phyloP scores from a whole-genome alignment of 2,329 filamentous ascomycete species.

The Karstenula rhodostoma region DNA sequence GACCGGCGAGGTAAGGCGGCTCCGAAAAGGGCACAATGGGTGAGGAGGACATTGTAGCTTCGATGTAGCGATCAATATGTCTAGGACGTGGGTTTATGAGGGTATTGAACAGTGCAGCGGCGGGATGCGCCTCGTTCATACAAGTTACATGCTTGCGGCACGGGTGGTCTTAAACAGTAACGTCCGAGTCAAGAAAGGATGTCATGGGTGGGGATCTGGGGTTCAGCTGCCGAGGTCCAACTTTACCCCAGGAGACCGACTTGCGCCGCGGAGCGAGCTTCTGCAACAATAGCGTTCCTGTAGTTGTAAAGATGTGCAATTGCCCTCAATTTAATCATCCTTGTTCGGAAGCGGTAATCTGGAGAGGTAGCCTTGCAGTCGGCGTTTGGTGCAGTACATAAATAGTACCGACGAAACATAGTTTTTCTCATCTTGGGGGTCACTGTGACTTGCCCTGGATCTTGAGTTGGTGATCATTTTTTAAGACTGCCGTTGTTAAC shows the following conservation, averaged over 20 bases:
- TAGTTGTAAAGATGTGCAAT: too few species aligned
- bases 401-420: too few species aligned
- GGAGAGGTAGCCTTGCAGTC: too few species aligned
- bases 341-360: too few species aligned
- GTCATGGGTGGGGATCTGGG: constrained; percentile 8
- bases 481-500: too few species aligned
- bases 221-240: constrained; percentile 13
- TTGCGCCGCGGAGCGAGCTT: background rate
- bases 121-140: background rate
- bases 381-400: too few species aligned
- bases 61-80: background rate
- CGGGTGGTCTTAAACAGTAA: background rate
- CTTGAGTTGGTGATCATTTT: too few species aligned
- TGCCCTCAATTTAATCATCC: too few species aligned
- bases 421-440: too few species aligned
- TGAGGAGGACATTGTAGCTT: constrained; percentile 36
- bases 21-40: constrained; percentile 72
- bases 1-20: constrained; percentile 73
- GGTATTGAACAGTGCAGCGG: background rate
- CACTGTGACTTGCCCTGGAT: too few species aligned
- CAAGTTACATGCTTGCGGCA: background rate
- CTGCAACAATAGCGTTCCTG: too few species aligned
- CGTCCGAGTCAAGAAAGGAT: background rate
- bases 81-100: background rate
- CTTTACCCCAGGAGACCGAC: constrained; percentile 3